A percentile compares a stretch with the other conserved stretches of the same genome.
Evolutionary conservation across 108 stramenopile genomes (phyloP).

Genomic region (Skeletonema marinoi): DNA sequence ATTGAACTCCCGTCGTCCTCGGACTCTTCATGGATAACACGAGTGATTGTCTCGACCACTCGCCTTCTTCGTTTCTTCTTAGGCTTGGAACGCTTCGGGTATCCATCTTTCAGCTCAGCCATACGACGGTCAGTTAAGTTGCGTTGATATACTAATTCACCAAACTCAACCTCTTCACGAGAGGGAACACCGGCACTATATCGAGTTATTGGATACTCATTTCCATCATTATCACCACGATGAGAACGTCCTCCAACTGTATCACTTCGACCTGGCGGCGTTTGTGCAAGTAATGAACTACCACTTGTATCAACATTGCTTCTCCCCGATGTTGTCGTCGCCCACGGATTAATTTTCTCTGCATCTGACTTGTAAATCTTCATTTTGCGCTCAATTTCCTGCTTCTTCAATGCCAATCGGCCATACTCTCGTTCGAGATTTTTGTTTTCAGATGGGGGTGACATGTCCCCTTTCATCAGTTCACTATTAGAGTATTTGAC

Average conservation of each 20-base stretch:
- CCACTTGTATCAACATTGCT: not conserved
- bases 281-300: not conserved
- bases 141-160: constrained; percentile 21
- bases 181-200: constrained; percentile 6
- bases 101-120: constrained; percentile 8
- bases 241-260: not conserved
- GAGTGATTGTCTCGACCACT: constrained; percentile 35
- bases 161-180: constrained; percentile 24
- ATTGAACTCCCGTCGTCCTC: constrained; percentile 24
- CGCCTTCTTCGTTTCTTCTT: constrained; percentile 39
- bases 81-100: not conserved
- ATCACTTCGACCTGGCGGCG: not conserved
- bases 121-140: constrained; percentile 3
- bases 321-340: not conserved
- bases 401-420: constrained; percentile 31
- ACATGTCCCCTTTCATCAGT: not conserved
- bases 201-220: not conserved
- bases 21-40: constrained; percentile 35
- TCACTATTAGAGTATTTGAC: not conserved
- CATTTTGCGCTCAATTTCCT: constrained; percentile 32
- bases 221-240: constrained; percentile 1
- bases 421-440: constrained; percentile 22
- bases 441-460: constrained; percentile 5
- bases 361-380: constrained; percentile 22
- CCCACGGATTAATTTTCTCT: constrained; percentile 27